Evolutionary conservation across 805 yeast genomes (phyloP).

Genomic region (Pichia californica): DNA sequence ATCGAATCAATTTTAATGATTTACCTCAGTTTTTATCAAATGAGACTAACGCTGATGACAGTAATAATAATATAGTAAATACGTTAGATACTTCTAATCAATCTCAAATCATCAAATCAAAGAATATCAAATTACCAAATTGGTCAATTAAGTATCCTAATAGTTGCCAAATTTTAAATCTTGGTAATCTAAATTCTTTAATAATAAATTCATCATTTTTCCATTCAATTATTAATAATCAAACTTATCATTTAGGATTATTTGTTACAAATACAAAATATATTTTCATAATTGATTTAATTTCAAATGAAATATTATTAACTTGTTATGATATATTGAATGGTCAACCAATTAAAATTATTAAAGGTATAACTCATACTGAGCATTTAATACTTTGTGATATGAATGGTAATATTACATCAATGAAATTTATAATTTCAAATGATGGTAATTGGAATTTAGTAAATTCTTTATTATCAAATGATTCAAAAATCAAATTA

Average conservation of each 20-base stretch:
- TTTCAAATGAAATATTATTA: constrained; percentile 10
- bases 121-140: constrained; percentile 17
- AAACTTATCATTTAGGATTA: constrained; percentile 14
- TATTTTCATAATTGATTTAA: constrained; percentile 23
- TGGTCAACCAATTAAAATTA: constrained; percentile 18
- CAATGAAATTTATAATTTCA: background rate
- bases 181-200: constrained; percentile 19
- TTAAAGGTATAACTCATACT: constrained; percentile 17
- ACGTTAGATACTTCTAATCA: constrained; percentile 19
- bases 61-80: background rate
- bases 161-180: constrained; percentile 4
- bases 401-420: constrained; percentile 26
- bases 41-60: too few species aligned
- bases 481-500: constrained; percentile 14
- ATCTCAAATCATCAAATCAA: constrained; percentile 15
- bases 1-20: constrained; percentile 25
- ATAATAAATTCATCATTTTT: constrained; percentile 20
- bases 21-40: background rate
- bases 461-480: background rate
- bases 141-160: constrained; percentile 24
- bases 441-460: constrained; percentile 2
- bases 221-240: constrained; percentile 9
- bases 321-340: constrained; percentile 14
- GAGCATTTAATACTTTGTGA: constrained; percentile 25
- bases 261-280: constrained; percentile 25